Conservation (phyloP, 2,329 filamentous ascomycete genomes). For the Fusarium sp. region DNA sequence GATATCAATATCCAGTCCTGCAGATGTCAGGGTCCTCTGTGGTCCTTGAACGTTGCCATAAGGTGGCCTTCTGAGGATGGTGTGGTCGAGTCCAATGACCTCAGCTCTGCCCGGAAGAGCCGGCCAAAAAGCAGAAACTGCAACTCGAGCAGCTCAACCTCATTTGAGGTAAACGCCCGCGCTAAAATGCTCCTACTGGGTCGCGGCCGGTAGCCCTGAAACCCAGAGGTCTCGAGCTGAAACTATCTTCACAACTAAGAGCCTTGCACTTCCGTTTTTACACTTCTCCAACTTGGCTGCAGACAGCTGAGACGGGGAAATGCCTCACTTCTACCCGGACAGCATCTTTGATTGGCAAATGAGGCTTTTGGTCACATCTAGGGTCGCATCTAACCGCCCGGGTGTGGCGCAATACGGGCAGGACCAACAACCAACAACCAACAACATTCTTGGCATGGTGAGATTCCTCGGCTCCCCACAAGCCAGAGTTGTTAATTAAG, state of each 20-base stretch:
- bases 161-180: background rate
- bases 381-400: conserved; percentile 1
- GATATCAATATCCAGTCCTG: background rate
- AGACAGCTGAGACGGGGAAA: background rate
- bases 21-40: background rate
- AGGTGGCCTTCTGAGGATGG: background rate
- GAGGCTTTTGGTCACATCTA: background rate
- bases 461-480: background rate
- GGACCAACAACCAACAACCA: conserved; percentile 1
- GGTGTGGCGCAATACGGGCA: background rate
- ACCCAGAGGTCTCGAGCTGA: background rate
- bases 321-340: background rate
- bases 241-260: background rate
- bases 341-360: background rate
- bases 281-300: background rate
- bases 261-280: background rate
- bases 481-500: background rate
- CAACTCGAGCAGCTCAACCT: background rate
- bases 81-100: background rate
- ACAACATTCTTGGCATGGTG: background rate
- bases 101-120: background rate
- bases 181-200: background rate
- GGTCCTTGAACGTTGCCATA: fast-evolving
- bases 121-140: background rate
- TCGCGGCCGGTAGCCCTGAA: background rate